phyloP scores from a whole-genome alignment of 2,329 filamentous ascomycete genomes.

The Cladophialophora yegresii region DNA sequence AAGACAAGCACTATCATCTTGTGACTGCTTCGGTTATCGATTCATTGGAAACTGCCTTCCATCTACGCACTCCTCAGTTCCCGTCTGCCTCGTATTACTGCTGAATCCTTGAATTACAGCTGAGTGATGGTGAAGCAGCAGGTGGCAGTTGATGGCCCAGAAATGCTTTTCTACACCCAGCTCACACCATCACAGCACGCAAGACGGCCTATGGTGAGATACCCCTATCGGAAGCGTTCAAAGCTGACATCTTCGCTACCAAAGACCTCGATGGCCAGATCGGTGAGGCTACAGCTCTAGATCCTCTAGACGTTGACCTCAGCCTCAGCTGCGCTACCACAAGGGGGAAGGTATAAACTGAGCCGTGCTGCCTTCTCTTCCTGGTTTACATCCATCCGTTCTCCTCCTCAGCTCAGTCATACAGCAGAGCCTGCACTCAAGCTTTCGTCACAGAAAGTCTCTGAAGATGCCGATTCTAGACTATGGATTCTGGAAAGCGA shows the following conservation, averaged over 20 bases:
- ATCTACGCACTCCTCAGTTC: neutral
- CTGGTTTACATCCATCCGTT: neutral
- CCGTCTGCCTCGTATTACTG: neutral
- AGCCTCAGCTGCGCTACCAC: neutral
- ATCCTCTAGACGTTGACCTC: neutral
- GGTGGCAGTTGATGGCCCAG: neutral
- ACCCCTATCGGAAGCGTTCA: neutral
- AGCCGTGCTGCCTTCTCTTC: neutral
- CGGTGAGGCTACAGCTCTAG: neutral
- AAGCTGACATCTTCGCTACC: neutral
- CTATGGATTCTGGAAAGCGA: conserved; percentile 22
- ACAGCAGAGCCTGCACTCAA: neutral
- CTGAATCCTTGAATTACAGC: neutral
- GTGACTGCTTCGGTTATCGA: neutral
- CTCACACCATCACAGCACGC: neutral
- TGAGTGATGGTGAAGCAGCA: neutral
- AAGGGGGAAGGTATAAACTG: neutral
- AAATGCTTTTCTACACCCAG: neutral
- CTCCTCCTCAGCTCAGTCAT: neutral
- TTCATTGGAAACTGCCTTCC: neutral
- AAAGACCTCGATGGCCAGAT: neutral
- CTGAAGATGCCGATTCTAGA: conserved; percentile 15
- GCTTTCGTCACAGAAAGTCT: neutral
- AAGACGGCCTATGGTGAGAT: neutral
- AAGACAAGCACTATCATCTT: neutral